These are phyloP conservation scores for Collybiopsis confluens DNA, from an alignment of 768 basidiomycete genomes.

Conservation along the genomic window DNA sequence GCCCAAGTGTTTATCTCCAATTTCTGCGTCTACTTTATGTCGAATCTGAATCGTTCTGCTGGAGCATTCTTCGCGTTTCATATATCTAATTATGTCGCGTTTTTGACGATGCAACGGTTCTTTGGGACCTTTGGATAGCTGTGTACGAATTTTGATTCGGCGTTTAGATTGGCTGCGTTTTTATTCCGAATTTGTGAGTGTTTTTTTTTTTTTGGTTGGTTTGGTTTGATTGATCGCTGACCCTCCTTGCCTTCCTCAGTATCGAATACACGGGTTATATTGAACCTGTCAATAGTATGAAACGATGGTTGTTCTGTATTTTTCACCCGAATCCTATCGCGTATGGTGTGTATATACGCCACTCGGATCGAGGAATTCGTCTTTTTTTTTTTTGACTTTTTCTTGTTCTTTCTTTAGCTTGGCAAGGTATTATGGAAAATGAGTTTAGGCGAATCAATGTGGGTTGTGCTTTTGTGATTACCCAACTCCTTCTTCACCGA, in stretches of 20 bases:
- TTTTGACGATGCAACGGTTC: conserved; percentile 76
- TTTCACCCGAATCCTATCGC: conserved; percentile 78
- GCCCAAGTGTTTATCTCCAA: conserved; percentile 55
- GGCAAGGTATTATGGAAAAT: conserved; percentile 79
- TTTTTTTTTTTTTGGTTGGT: not conserved
- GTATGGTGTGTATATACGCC: conserved; percentile 45
- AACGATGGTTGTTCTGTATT: conserved; percentile 84
- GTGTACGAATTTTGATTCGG: conserved; percentile 41
- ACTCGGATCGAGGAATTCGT: no score
- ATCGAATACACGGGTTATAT: conserved; percentile 70
- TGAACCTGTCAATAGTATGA: conserved; percentile 66
- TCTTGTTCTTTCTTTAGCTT: conserved; percentile 44
- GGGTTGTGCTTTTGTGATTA: no score
- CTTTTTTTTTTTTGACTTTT: no score
- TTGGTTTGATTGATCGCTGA: not conserved
- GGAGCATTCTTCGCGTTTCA: conserved; percentile 55
- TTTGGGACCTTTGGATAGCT: conserved; percentile 70
- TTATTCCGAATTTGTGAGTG: conserved; percentile 65
- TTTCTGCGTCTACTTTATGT: conserved; percentile 68
- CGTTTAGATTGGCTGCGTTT: conserved; percentile 52
- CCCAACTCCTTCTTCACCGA: no score
- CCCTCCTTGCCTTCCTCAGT: conserved; percentile 15
- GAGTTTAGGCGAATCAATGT: conserved; percentile 74
- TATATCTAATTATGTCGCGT: conserved; percentile 60
- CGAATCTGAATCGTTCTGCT: conserved; percentile 40